phyloP scores from a whole-genome alignment of 805 yeast genomes.

The Yarrowia osloensis region DNA sequence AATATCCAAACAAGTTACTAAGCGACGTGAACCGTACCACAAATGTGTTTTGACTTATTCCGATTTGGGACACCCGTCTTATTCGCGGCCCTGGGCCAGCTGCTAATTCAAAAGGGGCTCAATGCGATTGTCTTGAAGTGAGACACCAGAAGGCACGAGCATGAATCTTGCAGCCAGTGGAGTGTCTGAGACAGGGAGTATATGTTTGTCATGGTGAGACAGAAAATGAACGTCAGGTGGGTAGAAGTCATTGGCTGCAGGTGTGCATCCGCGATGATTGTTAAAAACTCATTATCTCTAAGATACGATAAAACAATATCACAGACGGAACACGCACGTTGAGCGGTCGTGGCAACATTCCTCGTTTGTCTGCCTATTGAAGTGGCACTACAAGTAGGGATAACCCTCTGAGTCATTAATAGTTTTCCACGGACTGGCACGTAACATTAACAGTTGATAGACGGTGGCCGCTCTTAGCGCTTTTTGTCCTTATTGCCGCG shows the following conservation, averaged over 20 bases:
- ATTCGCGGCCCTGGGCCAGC: not conserved
- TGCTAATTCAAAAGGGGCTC: not conserved
- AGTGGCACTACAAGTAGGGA: too few relatives aligned
- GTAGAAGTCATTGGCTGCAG: not conserved
- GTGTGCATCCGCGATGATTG: not conserved
- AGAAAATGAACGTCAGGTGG: conserved; percentile 5
- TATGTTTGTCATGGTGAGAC: not conserved
- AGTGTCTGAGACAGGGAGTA: not conserved
- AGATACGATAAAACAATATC: too few relatives aligned
- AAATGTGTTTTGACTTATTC: too few relatives aligned
- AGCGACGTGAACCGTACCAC: too few relatives aligned
- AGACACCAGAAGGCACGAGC: not conserved
- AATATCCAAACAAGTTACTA: too few relatives aligned
- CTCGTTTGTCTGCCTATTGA: too few relatives aligned
- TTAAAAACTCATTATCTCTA: too few relatives aligned
- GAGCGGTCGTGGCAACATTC: too few relatives aligned
- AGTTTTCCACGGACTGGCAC: not conserved
- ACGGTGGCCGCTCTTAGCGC: not conserved
- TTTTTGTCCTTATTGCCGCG: not conserved
- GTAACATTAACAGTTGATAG: not conserved
- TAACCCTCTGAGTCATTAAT: not conserved
- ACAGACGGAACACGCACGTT: too few relatives aligned
- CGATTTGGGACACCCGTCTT: not conserved
- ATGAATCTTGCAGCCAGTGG: not conserved
- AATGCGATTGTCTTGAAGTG: conserved; percentile 1